A percentile compares a stretch with the other conserved stretches of the same genome.
Conservation (phyloP, 2,329 filamentous ascomycete genomes). For the Chrysoporthe austroafricana region DNA sequence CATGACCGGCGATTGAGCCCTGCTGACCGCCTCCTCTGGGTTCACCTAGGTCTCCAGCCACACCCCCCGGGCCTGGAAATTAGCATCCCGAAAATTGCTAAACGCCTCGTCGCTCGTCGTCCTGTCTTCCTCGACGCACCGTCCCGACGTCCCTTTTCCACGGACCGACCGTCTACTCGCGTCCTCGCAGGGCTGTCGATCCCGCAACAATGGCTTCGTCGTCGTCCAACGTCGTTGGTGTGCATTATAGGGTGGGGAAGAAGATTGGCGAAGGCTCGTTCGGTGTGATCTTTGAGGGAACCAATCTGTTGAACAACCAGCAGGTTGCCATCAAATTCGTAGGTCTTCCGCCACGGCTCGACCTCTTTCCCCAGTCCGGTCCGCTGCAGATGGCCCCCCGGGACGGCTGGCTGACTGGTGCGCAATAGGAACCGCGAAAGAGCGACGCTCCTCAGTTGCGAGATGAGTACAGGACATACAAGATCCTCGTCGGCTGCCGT, state of each 20-base stretch:
- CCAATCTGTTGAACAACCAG: slow-evolving; percentile 97
- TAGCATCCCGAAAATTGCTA: slow-evolving; percentile 24
- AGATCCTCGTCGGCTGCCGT: slow-evolving; percentile 99
- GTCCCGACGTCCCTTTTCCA: slow-evolving; percentile 13
- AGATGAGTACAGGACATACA: slow-evolving; percentile 99
- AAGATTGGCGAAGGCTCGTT: slow-evolving; percentile 99
- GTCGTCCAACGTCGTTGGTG: slow-evolving; percentile 95
- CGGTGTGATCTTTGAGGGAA: slow-evolving; percentile 98
- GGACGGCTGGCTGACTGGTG: slow-evolving; percentile 26
- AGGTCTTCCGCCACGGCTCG: slow-evolving; percentile 45
- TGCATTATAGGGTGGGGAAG: slow-evolving; percentile 98
- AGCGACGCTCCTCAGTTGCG: slow-evolving; percentile 96
- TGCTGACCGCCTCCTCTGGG: slow-evolving; percentile 28
- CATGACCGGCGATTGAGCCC: slow-evolving; percentile 25
- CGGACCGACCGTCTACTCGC: slow-evolving; percentile 17
- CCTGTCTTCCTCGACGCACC: slow-evolving; percentile 17
- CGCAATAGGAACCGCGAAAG: slow-evolving; percentile 87
- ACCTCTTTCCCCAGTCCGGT: not conserved
- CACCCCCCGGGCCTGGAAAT: slow-evolving; percentile 21
- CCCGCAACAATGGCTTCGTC: slow-evolving; percentile 73
- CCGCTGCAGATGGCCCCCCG: not conserved
- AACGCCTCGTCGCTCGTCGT: slow-evolving; percentile 2
- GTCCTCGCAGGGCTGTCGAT: slow-evolving; percentile 20
- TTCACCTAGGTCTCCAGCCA: slow-evolving; percentile 24
- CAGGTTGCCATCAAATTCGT: slow-evolving; percentile 99